These are phyloP conservation scores for Polygonum maritimum DNA, from an alignment of 148 eudicot genomes.

Conservation along the genomic window DNA sequence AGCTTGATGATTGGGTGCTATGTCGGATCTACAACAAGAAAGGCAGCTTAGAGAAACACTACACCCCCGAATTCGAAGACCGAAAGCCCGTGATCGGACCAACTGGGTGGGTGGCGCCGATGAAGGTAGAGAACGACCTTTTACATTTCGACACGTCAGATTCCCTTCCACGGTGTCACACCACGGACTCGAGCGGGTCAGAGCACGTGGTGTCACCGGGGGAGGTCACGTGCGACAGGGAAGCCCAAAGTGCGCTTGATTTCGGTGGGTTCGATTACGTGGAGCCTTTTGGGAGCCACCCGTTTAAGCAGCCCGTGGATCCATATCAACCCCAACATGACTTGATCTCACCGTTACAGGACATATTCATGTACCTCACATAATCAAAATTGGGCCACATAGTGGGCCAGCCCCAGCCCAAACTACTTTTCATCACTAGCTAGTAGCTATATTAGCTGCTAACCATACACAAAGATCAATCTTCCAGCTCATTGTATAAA, in stretches of 20 bases:
- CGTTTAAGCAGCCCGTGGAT: slow-evolving; percentile 26
- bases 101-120: neutral
- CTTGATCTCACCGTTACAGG: slow-evolving; percentile 36
- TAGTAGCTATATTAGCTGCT: too few species aligned
- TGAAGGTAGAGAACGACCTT: slow-evolving; percentile 15
- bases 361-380: slow-evolving; percentile 34
- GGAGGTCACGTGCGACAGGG: slow-evolving; percentile 46
- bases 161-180: slow-evolving; percentile 42
- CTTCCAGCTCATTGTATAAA: too few species aligned
- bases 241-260: slow-evolving; percentile 55
- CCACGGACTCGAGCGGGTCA: slow-evolving; percentile 53
- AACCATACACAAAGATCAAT: too few species aligned
- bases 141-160: slow-evolving; percentile 48
- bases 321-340: slow-evolving; percentile 19
- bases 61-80: slow-evolving; percentile 30
- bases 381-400: neutral
- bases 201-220: slow-evolving; percentile 34
- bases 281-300: slow-evolving; percentile 39
- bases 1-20: slow-evolving; percentile 75
- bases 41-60: slow-evolving; percentile 38
- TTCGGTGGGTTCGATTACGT: slow-evolving; percentile 26
- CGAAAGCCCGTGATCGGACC: slow-evolving; percentile 26
- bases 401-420: too few species aligned
- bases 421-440: too few species aligned
- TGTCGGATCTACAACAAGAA: slow-evolving; percentile 87